These are phyloP conservation scores for Suillus ampliporus DNA, from an alignment of 768 basidiomycete genomes.

Conservation along the genomic window DNA sequence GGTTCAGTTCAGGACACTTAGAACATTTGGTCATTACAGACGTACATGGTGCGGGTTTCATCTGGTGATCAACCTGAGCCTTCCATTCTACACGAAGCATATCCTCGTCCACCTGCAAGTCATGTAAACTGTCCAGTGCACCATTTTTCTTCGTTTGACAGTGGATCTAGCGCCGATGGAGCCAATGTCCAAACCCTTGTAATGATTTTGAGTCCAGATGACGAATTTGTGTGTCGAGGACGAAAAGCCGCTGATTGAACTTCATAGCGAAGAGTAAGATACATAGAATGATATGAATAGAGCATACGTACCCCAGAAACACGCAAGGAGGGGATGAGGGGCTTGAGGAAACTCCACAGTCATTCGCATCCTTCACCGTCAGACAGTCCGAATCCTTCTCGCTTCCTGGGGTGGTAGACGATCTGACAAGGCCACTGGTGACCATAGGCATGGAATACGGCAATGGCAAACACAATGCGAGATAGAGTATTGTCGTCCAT, in stretches of 20 bases:
- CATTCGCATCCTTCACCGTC: constrained; percentile 37
- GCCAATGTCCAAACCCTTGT: constrained; percentile 21
- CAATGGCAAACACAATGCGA: constrained; percentile 32
- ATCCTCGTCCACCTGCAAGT: neutral
- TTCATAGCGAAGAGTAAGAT: constrained; percentile 23
- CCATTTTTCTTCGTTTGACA: constrained; percentile 14
- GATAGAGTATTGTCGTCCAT: constrained; percentile 16
- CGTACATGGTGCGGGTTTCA: neutral
- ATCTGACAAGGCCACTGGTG: constrained; percentile 44
- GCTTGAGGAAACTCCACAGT: constrained; percentile 29
- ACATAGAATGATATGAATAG: neutral
- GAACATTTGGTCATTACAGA: neutral
- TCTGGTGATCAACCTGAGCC: constrained; percentile 11
- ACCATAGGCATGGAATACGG: constrained; percentile 42
- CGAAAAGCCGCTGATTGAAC: constrained; percentile 34
- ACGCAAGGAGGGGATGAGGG: constrained; percentile 23
- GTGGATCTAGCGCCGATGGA: constrained; percentile 15
- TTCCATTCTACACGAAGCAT: constrained; percentile 19
- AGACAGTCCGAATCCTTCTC: constrained; percentile 27
- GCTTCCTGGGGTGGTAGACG: constrained; percentile 40
- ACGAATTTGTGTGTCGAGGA: constrained; percentile 31
- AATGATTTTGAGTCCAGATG: constrained; percentile 21
- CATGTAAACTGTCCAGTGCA: constrained; percentile 2
- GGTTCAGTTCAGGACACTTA: neutral
- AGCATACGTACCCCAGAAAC: constrained; percentile 25